These are phyloP conservation scores for Paxillus ammoniavirescens DNA, from an alignment of 768 basidiomycete species.

Conservation along the genomic window DNA sequence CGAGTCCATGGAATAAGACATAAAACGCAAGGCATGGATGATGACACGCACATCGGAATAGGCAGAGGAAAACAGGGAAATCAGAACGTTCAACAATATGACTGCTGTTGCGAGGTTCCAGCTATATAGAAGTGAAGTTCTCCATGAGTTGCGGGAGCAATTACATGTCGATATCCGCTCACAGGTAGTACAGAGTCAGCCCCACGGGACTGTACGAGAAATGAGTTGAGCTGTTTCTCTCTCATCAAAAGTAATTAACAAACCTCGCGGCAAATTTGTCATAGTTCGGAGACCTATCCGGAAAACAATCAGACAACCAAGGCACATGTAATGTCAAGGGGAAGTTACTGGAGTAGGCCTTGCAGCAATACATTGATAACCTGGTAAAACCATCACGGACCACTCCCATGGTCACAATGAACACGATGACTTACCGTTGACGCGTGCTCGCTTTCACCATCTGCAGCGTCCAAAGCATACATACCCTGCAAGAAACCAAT, in stretches of 20 bases:
- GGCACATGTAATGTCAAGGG: background rate
- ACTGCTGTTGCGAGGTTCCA: constrained; percentile 86
- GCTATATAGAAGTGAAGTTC: constrained; percentile 31
- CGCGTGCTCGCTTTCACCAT: constrained; percentile 64
- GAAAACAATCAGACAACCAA: background rate
- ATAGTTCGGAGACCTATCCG: constrained; percentile 64
- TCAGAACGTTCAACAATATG: constrained; percentile 88
- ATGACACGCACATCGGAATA: constrained; percentile 72
- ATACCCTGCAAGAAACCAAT: constrained; percentile 85
- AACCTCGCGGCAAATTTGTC: constrained; percentile 53
- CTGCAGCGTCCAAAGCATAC: constrained; percentile 88
- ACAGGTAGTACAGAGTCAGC: constrained; percentile 79
- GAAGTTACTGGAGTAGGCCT: constrained; percentile 68
- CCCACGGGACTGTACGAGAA: constrained; percentile 45
- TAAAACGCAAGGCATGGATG: background rate
- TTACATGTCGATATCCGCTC: constrained; percentile 24
- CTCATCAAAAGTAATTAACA: background rate
- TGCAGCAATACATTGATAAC: constrained; percentile 75
- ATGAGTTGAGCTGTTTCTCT: background rate
- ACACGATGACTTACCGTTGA: constrained; percentile 39
- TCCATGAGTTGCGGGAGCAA: background rate
- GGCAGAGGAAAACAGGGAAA: constrained; percentile 93
- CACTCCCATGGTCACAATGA: background rate
- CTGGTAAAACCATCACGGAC: constrained; percentile 30
- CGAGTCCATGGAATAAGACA: background rate